Evolutionary conservation across 176 grass and related monocot species (phyloP).

Genomic region (Guadua angustifolia): DNA sequence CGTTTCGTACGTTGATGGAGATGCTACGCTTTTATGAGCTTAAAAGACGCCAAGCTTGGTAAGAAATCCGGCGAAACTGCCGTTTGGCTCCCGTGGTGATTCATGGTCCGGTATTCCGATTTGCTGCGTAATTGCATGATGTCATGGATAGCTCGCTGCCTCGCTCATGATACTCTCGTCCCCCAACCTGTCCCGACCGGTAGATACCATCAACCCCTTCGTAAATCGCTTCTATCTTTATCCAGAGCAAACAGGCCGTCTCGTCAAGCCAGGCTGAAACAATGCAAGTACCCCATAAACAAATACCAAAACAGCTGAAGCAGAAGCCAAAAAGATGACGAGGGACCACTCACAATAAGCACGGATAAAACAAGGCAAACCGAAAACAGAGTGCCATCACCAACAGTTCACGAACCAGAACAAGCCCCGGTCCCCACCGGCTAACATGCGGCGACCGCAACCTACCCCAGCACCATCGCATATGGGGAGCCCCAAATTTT

Average conservation of each 20-base stretch:
- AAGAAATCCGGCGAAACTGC: too few relatives aligned
- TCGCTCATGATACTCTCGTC: too few relatives aligned
- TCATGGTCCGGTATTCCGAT: not conserved
- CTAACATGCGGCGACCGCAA: not conserved
- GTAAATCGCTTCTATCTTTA: too few relatives aligned
- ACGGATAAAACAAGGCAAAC: constrained; percentile 29
- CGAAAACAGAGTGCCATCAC: constrained; percentile 42
- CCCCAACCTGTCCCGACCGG: too few relatives aligned
- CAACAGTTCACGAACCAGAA: constrained; percentile 22
- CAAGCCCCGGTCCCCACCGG: not conserved
- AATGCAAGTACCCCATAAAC: not conserved
- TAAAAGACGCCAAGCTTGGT: too few relatives aligned
- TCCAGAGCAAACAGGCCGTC: not conserved
- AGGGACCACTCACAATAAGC: constrained; percentile 26
- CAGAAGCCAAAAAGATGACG: constrained; percentile 31
- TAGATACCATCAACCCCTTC: too few relatives aligned
- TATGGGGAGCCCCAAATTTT: constrained; percentile 32
- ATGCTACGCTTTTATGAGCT: not conserved
- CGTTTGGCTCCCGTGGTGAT: not conserved
- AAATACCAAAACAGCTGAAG: not conserved
- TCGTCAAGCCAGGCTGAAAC: not conserved
- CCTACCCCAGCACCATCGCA: constrained; percentile 29
- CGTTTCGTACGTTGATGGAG: too few relatives aligned
- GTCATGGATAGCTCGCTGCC: not conserved
- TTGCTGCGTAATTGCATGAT: not conserved